A percentile compares a stretch with the other conserved stretches of the same genome.
Evolutionary conservation across 768 basidiomycete species (phyloP).

Genomic region (Mycena capillaripes): DNA sequence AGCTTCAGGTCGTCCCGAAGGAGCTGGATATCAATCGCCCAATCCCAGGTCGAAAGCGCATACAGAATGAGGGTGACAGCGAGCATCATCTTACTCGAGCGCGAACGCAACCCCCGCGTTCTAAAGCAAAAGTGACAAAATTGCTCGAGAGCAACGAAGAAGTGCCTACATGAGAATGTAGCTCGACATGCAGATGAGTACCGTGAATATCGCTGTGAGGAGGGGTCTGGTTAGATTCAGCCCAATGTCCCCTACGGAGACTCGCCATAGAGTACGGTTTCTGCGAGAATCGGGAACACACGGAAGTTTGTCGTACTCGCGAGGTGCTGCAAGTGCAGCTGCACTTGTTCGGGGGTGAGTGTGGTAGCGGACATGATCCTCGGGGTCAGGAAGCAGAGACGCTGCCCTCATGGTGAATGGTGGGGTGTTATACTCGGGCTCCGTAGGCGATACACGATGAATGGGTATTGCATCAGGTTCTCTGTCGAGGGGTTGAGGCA

Average conservation of each 20-base stretch:
- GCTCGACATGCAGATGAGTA: not conserved
- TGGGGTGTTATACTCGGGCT: too few species aligned
- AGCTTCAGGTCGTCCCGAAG: slow-evolving; percentile 23
- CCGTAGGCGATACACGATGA: too few species aligned
- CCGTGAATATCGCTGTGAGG: not conserved
- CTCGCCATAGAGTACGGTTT: slow-evolving; percentile 17
- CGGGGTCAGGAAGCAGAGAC: too few species aligned
- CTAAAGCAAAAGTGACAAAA: not conserved
- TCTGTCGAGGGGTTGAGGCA: too few species aligned
- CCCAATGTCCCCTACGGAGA: too few species aligned
- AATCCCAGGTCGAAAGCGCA: slow-evolving; percentile 20
- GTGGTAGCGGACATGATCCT: not conserved
- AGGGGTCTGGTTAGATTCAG: too few species aligned
- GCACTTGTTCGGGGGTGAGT: slow-evolving; percentile 3
- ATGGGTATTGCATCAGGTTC: too few species aligned
- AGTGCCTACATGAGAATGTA: slow-evolving; percentile 1
- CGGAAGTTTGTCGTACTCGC: slow-evolving; percentile 16
- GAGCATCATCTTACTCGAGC: slow-evolving; percentile 26
- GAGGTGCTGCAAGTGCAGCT: not conserved
- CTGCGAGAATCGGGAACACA: slow-evolving; percentile 14
- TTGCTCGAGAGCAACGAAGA: too few species aligned
- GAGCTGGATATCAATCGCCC: slow-evolving; percentile 21
- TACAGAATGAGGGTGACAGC: slow-evolving; percentile 15
- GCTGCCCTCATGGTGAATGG: too few species aligned
- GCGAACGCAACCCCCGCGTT: too few species aligned